A percentile compares a stretch with the other conserved stretches of the same genome.
Conservation (phyloP, 306 rosid species). For the Heteromeles arbutifolia region DNA sequence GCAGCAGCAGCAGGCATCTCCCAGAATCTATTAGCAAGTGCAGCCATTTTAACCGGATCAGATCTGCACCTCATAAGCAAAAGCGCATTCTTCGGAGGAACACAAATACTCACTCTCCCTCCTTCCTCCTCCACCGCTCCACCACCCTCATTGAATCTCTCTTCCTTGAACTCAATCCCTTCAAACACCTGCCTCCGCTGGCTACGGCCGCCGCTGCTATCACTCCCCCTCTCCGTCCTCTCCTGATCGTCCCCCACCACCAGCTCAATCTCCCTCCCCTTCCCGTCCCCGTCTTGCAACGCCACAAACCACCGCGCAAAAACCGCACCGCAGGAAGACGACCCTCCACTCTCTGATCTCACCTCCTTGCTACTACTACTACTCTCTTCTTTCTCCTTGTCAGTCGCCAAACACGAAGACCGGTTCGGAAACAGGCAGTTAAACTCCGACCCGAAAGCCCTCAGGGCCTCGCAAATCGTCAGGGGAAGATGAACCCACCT, state of each 20-base stretch:
- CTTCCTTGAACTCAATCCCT: constrained; percentile 58
- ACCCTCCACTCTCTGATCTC: constrained; percentile 34
- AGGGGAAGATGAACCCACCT: constrained; percentile 88
- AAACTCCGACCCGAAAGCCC: constrained; percentile 62
- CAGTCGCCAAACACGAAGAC: constrained; percentile 48
- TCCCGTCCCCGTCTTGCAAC: constrained; percentile 59
- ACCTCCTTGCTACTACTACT: not conserved
- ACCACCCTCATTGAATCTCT: constrained; percentile 8
- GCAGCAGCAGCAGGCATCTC: constrained; percentile 44
- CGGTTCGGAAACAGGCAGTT: constrained; percentile 79
- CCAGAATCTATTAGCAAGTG: constrained; percentile 70
- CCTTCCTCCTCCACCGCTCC: constrained; percentile 36
- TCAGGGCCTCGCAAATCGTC: constrained; percentile 82
- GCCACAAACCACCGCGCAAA: constrained; percentile 79
- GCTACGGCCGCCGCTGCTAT: constrained; percentile 26
- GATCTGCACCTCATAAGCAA: constrained; percentile 96
- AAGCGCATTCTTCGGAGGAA: constrained; percentile 93
- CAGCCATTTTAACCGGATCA: constrained; percentile 97
- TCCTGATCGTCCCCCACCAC: constrained; percentile 35
- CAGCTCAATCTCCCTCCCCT: constrained; percentile 55
- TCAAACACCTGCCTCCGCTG: constrained; percentile 63
- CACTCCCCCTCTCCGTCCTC: not conserved
- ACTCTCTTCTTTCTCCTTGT: constrained; percentile 36
- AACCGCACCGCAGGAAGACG: constrained; percentile 55
- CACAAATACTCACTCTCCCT: constrained; percentile 48